Evolutionary conservation across 192 early-diverging fungal genomes (phyloP).

Genomic region (Coemansia reversa): DNA sequence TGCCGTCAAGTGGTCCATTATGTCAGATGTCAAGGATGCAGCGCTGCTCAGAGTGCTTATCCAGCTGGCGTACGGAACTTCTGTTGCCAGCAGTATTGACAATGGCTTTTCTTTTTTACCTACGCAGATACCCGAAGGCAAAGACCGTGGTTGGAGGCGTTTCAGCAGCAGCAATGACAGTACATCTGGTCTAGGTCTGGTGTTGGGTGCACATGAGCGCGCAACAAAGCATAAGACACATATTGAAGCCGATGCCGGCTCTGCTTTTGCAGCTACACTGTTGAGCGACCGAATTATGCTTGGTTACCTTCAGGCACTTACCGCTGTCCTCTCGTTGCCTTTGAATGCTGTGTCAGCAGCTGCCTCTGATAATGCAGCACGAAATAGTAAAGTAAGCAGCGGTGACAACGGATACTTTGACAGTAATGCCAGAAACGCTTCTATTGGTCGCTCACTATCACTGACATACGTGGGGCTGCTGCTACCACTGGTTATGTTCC

Average conservation of each 20-base stretch:
- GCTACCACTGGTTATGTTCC: conserved; percentile 39
- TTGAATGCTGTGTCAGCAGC: neutral
- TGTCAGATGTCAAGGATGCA: conserved; percentile 24
- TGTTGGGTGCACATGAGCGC: conserved; percentile 19
- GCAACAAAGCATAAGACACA: conserved; percentile 1
- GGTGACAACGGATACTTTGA: neutral
- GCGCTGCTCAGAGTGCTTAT: conserved; percentile 41
- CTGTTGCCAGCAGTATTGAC: conserved; percentile 26
- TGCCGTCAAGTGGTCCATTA: conserved; percentile 45
- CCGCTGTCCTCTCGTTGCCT: conserved; percentile 12
- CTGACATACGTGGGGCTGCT: conserved; percentile 20
- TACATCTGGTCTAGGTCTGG: conserved; percentile 35
- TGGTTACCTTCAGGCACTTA: conserved; percentile 37
- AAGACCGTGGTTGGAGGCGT: neutral
- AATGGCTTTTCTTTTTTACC: conserved; percentile 11
- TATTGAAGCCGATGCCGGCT: conserved; percentile 1
- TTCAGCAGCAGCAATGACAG: neutral
- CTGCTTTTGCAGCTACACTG: conserved; percentile 7
- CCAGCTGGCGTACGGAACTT: conserved; percentile 43
- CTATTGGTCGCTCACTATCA: conserved; percentile 12
- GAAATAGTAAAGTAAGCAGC: neutral
- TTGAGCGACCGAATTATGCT: conserved; percentile 31
- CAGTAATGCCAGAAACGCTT: neutral
- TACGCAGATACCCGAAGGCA: neutral
- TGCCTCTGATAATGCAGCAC: neutral